These are phyloP conservation scores for Paracamarosporium sp. DNA, from an alignment of 2,329 filamentous ascomycete genomes.

Conservation along the genomic window DNA sequence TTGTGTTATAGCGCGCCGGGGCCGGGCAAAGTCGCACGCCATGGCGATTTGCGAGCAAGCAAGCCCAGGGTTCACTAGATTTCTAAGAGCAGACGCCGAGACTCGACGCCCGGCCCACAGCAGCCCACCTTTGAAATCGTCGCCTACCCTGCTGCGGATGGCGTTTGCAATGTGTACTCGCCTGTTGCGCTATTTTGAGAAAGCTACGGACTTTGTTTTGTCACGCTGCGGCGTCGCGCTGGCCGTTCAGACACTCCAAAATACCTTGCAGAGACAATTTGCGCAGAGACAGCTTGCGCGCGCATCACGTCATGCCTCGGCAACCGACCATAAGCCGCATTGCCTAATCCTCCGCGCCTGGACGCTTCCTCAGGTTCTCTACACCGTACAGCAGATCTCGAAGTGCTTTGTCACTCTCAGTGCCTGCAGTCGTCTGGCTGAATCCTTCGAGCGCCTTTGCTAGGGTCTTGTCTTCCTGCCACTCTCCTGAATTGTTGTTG, in stretches of 20 bases:
- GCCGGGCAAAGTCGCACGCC: constrained; percentile 7
- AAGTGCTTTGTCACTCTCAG: constrained; percentile 42
- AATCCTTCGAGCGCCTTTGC: constrained; percentile 23
- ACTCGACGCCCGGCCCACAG: constrained; percentile 9
- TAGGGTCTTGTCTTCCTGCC: constrained; percentile 27
- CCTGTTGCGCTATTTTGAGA: neutral
- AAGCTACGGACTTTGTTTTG: neutral
- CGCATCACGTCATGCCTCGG: constrained; percentile 5
- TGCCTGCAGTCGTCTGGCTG: constrained; percentile 17
- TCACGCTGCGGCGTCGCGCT: neutral
- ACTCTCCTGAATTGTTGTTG: constrained; percentile 24
- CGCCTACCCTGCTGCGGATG: neutral
- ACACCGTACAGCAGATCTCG: constrained; percentile 56
- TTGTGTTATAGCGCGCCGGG: constrained; percentile 2
- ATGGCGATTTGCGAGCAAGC: constrained; percentile 19
- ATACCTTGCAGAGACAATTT: neutral
- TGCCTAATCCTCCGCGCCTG: constrained; percentile 44
- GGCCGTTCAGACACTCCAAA: neutral
- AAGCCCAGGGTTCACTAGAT: constrained; percentile 5
- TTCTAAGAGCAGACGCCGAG: constrained; percentile 16
- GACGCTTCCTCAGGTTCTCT: constrained; percentile 58
- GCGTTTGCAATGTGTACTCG: neutral
- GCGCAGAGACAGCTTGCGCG: neutral
- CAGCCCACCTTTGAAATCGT: neutral
- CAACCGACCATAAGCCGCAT: neutral